Base-by-base conservation (phyloP, 352 stramenopile species). In the Globisporangium cederbergense region DNA sequence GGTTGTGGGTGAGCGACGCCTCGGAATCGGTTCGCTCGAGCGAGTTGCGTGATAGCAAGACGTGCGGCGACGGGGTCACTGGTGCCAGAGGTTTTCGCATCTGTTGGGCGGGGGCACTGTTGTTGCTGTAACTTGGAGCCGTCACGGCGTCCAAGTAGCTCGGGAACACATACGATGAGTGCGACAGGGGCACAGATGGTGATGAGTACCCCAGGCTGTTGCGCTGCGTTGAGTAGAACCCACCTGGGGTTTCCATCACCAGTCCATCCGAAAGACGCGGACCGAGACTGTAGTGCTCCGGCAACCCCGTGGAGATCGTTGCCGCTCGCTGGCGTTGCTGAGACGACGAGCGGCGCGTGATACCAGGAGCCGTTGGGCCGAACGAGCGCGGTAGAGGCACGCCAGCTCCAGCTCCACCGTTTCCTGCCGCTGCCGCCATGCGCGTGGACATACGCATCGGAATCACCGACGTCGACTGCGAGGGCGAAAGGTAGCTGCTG, bases 221-320 rank as follows among this genome's bases (percentile, higher is more conserved):
- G 25, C 28, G 38, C 38, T 53, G 47, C 32, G 55, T 14, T 14
- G 59, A 40, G 66, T 59, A 69, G 58, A 61, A 69, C 16, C 60
- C 55, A 10, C 53, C 54, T 36, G 74, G 72, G 18, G 71, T 61
- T 47, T 83, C 78, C 78, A 86, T 86, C 6, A 79, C 61, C 4
- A 86, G 63, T 2, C 75, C 77, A 32, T 68, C 72, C 5, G 77
- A 86, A 9, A 82, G 66, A 0, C 77, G 65, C 30, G 70, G 67
- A 57, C 73, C 54, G 0, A 70, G 63, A 42, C 43, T 66, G 16
- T 66, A 76, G 49, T 63, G 63, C 67, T 54, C 70, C n/a, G 62
- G 63, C 64, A 55, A 71, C 34, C 64, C 66, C 59, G 30, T 71
- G 61, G 56, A 45, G 58, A 45, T 20, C 22, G 46, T 59, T 30